These are phyloP conservation scores for Fusarium nisikadoi DNA, from an alignment of 2,329 filamentous ascomycete genomes.

Conservation along the genomic window DNA sequence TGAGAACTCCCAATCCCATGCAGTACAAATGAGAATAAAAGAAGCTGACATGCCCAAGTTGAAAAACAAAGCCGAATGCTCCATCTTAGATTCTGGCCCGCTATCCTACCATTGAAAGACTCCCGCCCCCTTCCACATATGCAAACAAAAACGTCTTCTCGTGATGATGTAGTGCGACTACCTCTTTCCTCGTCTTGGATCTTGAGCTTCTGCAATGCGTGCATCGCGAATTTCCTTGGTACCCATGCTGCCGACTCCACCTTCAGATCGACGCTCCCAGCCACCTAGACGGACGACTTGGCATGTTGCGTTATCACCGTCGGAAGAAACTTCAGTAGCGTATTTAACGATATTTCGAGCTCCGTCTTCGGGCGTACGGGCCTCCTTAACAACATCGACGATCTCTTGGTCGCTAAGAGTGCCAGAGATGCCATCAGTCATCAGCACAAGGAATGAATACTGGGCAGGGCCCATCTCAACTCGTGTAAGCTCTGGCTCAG, in stretches of 20 bases:
- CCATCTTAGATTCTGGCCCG: background rate
- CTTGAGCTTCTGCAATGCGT: conserved; percentile 80
- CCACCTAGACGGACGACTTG: conserved; percentile 74
- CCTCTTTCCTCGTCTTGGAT: conserved; percentile 77
- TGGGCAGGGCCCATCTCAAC: conserved; percentile 84
- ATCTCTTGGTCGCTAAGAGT: conserved; percentile 93
- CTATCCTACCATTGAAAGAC: background rate
- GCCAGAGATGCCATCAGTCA: conserved; percentile 89
- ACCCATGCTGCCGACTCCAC: conserved; percentile 86
- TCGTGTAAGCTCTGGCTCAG: conserved; percentile 88
- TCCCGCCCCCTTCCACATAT: background rate
- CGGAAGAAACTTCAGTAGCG: conserved; percentile 81
- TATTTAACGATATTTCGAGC: conserved; percentile 83
- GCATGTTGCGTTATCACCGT: conserved; percentile 76
- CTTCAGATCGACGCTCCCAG: conserved; percentile 80
- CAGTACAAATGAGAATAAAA: conserved; percentile 32
- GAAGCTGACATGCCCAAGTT: conserved; percentile 7
- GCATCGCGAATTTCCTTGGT: conserved; percentile 93
- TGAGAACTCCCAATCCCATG: conserved; percentile 43
- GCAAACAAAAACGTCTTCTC: conserved; percentile 3
- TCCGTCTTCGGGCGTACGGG: conserved; percentile 87
- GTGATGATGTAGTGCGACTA: conserved; percentile 40
- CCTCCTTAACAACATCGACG: conserved; percentile 94
- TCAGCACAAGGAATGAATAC: conserved; percentile 88
- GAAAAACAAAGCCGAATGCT: conserved; percentile 19